These are phyloP conservation scores for Conoideocrella luteorostrata DNA, from an alignment of 2,329 filamentous ascomycete genomes.

Conservation along the genomic window DNA sequence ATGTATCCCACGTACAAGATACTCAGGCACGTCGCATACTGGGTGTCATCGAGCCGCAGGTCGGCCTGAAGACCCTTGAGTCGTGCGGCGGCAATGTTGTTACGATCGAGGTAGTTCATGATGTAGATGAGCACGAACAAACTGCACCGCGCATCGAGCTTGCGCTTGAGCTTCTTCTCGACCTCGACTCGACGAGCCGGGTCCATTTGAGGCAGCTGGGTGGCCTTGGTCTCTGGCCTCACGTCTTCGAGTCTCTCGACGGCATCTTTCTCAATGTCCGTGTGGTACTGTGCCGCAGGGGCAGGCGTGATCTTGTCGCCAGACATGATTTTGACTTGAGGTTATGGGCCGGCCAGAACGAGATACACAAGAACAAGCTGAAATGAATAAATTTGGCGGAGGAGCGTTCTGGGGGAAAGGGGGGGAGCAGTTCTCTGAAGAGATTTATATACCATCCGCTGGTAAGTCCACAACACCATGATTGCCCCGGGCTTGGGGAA, in stretches of 20 bases:
- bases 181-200: constrained; percentile 45
- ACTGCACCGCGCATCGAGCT: constrained; percentile 62
- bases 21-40: constrained; percentile 58
- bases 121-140: constrained; percentile 72
- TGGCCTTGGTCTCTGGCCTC: too few species aligned
- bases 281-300: not conserved
- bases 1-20: constrained; percentile 64
- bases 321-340: constrained; percentile 12
- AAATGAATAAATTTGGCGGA: too few species aligned
- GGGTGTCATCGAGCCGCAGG: constrained; percentile 44
- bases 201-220: constrained; percentile 18
- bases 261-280: constrained; percentile 9
- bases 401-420: too few species aligned
- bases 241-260: too few species aligned
- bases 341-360: too few species aligned
- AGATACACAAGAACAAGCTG: too few species aligned
- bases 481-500: too few species aligned
- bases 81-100: constrained; percentile 62
- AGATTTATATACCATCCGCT: too few species aligned
- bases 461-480: too few species aligned
- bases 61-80: constrained; percentile 60
- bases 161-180: constrained; percentile 62
- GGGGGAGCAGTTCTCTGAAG: too few species aligned
- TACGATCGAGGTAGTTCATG: constrained; percentile 63
- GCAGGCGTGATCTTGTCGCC: constrained; percentile 13